Base-by-base conservation (phyloP, 1,139 yeast genomes). In the Sugiyamaella sp. region DNA sequence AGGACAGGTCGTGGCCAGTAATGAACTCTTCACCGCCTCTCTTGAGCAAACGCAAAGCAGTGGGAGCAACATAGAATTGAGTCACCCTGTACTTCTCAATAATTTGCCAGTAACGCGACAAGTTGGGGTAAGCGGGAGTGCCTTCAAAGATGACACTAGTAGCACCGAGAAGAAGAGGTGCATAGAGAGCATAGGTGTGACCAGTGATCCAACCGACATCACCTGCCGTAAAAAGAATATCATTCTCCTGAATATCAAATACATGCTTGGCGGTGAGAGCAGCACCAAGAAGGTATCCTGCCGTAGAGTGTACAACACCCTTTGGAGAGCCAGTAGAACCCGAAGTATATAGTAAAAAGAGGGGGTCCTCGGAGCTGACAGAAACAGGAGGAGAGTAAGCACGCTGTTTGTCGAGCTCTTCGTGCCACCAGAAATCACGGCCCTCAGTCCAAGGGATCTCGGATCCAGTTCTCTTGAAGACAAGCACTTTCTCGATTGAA, bases 131-230 rank as follows among this genome's bases (percentile, higher is more conserved):
- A 40, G 96, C 96, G 57, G 98, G 98, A 19, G 98, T 91, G 60
- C 97, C 96, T 77, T 91, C 98, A 68, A 91, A 91, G 55, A 93
- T 89, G 60, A 91, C 83, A 32, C 97, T 84, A 52, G 97, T 87
- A 56, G 89, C 85, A 73, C 98, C 98, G 56, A 89, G 77, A 47
- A 82, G 74, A 66, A 91, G 80, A 55, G 98, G 98, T 59, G 98
- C 98, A 71, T 91, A 91, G 57, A 91, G 78, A 38, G 95, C 96
- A 68, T 93, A 91, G 39, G 97, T 86, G 74, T 91, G 98, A 65
- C 98, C 98, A 35, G 98, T 91, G 70, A 91, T 93, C 98, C 98
- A 91, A 72, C 98, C 98, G 52, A 91, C 96, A 73, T 91, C 98
- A 71, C 98, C 98, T 51, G 98, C 97, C 49, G 98, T 91, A 79